Evolutionary conservation across 257 asterid genomes (phyloP).

Genomic region (Paulownia fortunei): DNA sequence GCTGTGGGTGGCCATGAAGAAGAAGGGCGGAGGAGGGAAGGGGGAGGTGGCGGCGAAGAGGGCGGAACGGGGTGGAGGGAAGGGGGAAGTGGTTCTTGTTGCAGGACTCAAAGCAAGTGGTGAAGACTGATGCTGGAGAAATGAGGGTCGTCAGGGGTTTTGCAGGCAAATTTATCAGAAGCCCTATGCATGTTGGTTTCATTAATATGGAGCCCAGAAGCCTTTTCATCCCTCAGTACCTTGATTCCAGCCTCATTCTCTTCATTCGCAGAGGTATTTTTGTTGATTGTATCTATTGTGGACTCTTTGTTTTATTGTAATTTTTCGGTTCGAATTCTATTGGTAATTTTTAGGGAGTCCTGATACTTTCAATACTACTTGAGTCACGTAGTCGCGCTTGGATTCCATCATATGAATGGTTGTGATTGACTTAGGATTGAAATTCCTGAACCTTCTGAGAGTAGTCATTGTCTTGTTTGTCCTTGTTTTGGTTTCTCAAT

Average conservation of each 20-base stretch:
- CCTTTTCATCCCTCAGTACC: slow-evolving; percentile 74
- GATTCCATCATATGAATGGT: no score
- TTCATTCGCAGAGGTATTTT: slow-evolving; percentile 60
- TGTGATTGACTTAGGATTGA: no score
- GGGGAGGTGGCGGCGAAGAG: neutral
- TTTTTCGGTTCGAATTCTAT: no score
- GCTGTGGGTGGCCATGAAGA: slow-evolving; percentile 21
- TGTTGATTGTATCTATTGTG: neutral
- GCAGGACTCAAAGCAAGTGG: slow-evolving; percentile 51
- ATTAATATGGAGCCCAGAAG: slow-evolving; percentile 74
- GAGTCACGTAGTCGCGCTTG: no score
- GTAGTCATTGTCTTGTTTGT: no score
- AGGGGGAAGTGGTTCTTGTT: slow-evolving; percentile 47
- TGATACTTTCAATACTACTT: no score
- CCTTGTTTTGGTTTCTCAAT: no score
- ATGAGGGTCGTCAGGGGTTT: slow-evolving; percentile 58
- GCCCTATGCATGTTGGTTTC: slow-evolving; percentile 59
- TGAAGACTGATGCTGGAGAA: slow-evolving; percentile 63
- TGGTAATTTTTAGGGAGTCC: no score
- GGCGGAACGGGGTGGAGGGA: slow-evolving; percentile 28
- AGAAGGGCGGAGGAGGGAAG: slow-evolving; percentile 3
- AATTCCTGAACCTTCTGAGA: no score
- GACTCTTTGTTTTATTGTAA: no score
- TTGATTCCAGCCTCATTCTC: slow-evolving; percentile 65
- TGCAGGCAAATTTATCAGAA: slow-evolving; percentile 31